phyloP scores from a whole-genome alignment of 495 filamentous ascomycete species.

The Neurospora tetraspora region DNA sequence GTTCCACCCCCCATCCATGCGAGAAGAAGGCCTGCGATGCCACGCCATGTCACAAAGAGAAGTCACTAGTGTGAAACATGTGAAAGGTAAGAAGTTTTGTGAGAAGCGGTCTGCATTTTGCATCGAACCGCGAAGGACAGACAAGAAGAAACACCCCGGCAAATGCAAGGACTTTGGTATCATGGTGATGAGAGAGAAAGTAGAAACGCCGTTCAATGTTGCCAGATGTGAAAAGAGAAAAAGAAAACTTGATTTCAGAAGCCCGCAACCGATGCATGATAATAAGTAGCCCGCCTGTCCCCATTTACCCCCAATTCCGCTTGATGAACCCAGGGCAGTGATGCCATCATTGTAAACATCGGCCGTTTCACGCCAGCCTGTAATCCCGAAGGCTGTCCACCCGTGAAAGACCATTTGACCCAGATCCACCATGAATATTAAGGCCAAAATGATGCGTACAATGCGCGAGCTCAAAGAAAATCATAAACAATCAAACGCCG shows the following conservation, averaged over 20 bases:
- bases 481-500: slow-evolving; percentile 28
- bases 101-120: background rate
- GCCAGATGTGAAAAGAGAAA: slow-evolving; percentile 11
- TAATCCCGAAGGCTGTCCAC: slow-evolving; percentile 13
- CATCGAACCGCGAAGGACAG: background rate
- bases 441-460: slow-evolving; percentile 18
- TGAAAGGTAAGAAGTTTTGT: background rate
- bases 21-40: background rate
- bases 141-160: background rate
- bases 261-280: slow-evolving; percentile 8
- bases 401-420: slow-evolving; percentile 19
- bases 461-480: slow-evolving; percentile 5
- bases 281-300: slow-evolving; percentile 4
- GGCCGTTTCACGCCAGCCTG: slow-evolving; percentile 19
- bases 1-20: background rate
- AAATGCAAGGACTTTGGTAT: slow-evolving; percentile 16
- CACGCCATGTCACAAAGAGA: background rate
- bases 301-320: background rate
- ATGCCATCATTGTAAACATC: slow-evolving; percentile 27
- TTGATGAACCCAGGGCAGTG: slow-evolving; percentile 17
- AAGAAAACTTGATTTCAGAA: slow-evolving; percentile 5
- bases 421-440: slow-evolving; percentile 9
- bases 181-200: slow-evolving; percentile 10
- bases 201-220: slow-evolving; percentile 5
- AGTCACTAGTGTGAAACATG: background rate